Evolutionary conservation across 345 rosid genomes (phyloP), one percentile per base, ranked within the genome.

Genomic region (Camelina hispida): DNA sequence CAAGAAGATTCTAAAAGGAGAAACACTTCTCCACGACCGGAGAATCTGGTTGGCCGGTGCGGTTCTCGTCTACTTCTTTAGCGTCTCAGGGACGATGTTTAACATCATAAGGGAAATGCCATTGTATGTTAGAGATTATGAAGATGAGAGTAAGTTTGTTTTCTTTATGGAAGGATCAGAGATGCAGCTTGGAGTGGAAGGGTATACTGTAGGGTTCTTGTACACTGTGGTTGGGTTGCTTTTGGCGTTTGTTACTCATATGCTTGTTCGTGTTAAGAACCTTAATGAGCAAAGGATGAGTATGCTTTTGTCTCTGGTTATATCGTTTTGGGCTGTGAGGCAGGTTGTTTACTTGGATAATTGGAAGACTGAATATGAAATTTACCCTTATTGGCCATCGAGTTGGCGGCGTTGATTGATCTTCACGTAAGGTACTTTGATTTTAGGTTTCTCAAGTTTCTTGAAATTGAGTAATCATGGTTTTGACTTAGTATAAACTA

Each of bases 281-380:
- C 62, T 69, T 28, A 84, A 71, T 0, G 81, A 46, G 9, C 93
- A 91, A 83, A 84, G 93, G 23, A 3, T 76, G 72, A 18, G 74
- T 11, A 88, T 87, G 97, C 0, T 82, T 52, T 12, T 82, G 30
- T 78, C 85, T 1, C 55, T 93, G 61, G 46, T 82, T 3, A 35
- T 87, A 42, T 91, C 91, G 8, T 85, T 91, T 23, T 87, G 88
- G 91, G 86, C 93, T 0, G 97, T 93, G 57, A 82, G 69, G 70
- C 82, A 77, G 58, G 97, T 93, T 48, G 75, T 89, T 69, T 81
- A 56, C 69, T 79, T 90, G 93, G 86, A 84, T 75, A 84, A 84
- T 81, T 93, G 96, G 98, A 93, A 91, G 91, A 93, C 96, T 50
- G 93, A 87, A 0, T 89, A 93, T 79, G 88, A 82, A 3, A 50